phyloP scores from a whole-genome alignment of 2,329 filamentous ascomycete genomes.

The Claviceps pazoutovae region DNA sequence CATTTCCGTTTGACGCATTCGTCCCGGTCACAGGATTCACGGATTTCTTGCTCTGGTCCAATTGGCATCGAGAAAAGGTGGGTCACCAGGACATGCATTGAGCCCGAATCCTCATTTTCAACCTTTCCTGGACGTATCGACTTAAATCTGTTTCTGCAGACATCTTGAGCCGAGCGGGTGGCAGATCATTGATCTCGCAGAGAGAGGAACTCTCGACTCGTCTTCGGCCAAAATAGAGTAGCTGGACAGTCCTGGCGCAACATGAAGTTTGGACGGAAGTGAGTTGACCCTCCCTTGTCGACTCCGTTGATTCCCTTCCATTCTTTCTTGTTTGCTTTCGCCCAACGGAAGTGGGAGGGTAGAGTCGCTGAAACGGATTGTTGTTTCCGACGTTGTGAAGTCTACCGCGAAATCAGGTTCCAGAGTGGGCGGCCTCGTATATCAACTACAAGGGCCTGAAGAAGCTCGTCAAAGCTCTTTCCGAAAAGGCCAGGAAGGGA shows the following conservation, averaged over 20 bases:
- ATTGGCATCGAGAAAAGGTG: background rate
- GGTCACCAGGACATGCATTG: background rate
- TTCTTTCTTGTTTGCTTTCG: background rate
- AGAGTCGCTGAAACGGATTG: constrained; percentile 8
- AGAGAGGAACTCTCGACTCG: background rate
- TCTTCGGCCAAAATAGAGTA: background rate
- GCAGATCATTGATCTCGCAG: background rate
- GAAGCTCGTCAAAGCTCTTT: constrained; percentile 80
- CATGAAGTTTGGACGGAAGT: constrained; percentile 54
- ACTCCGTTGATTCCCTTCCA: background rate
- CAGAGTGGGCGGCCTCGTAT: constrained; percentile 72
- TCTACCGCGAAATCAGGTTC: constrained; percentile 70
- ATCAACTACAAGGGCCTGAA: constrained; percentile 89
- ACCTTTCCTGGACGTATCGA: background rate
- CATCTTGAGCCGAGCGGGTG: background rate
- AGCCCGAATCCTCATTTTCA: background rate
- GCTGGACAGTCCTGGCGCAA: background rate
- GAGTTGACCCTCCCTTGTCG: constrained; percentile 14
- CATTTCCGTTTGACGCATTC: background rate
- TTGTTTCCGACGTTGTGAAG: constrained; percentile 20
- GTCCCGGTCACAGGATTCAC: background rate
- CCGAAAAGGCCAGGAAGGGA: constrained; percentile 50
- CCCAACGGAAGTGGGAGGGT: background rate
- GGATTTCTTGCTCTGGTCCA: background rate
- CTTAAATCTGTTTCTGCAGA: background rate